Base-by-base conservation (phyloP, 129 eudicot genomes). In the Centella asiatica region DNA sequence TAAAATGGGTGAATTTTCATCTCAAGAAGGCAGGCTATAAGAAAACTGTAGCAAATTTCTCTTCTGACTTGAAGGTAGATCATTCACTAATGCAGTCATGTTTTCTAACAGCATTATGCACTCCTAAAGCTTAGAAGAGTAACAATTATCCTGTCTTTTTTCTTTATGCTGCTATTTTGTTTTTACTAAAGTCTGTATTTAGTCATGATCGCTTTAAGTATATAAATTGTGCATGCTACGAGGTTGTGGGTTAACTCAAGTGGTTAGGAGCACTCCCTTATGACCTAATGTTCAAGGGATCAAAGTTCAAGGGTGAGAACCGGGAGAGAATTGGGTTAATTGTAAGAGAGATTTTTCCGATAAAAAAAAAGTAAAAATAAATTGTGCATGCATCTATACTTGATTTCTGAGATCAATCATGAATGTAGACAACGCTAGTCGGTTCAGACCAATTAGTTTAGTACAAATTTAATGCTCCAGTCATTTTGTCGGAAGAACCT, bases 1-100 rank as follows among this genome's bases (percentile, higher is more conserved):
- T 89, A 70, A 89, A 85, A 54, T 89, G 97, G 97, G 85, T 89
- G 97, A 89, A 89, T 52, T 89, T 89, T 55, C 97, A 89, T 76
- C 97, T 89, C 64, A 89, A 89, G 72, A 85, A 89, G 70, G 97
- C 87, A 34, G 97, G 97, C 52, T 89, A 89, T 83, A 75, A 80
- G 71, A 89, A 85, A 82, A 71, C 85, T 6, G 89, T 89, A 37
- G 59, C 97, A 28, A 89, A 89, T 59, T 89, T 89, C 77, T 79
- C 97, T 12, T 89, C 97, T 31, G 97, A 89, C 60, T 60, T 89
- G 59, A 89, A 89, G 97, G 97, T 89, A 80, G 60, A 15, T 45
- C 23, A 40, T 34, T 5, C 26, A 44, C 4, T 46, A 36, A 1
- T 25, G 39, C 20, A 25, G 33, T 57, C 32, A 37, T 68, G 44